These are phyloP conservation scores for Auxenochlorella protothecoides DNA, from an alignment of 139 green algal genomes.

Conservation along the genomic window DNA sequence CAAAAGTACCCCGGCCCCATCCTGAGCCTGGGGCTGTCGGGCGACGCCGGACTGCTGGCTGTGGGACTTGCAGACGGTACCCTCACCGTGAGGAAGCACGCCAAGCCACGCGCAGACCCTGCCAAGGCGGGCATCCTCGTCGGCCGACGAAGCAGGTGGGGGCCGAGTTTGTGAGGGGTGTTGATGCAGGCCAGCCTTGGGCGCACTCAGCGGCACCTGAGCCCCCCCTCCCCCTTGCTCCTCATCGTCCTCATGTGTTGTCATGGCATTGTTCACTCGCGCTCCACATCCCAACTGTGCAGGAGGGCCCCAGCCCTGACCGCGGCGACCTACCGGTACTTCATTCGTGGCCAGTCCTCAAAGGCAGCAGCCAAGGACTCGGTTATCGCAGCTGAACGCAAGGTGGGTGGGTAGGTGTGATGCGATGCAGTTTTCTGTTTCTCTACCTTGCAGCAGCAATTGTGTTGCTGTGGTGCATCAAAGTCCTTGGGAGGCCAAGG, in stretches of 20 bases:
- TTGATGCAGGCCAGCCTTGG: background rate
- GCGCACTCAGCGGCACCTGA: background rate
- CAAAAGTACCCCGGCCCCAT: conserved; percentile 72
- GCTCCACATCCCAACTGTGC: background rate
- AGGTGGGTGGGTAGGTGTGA: too few species aligned
- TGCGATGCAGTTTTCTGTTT: background rate
- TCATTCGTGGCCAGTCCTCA: conserved; percentile 58
- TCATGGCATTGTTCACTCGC: background rate
- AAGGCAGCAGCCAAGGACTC: conserved; percentile 44
- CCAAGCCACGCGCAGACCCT: background rate
- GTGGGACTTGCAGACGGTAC: conserved; percentile 77
- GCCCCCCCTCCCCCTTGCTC: background rate
- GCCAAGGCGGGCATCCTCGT: background rate
- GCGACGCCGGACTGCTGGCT: conserved; percentile 58
- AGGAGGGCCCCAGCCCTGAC: conserved; percentile 41
- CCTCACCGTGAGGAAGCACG: conserved; percentile 55
- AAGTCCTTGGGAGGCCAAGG: too few species aligned
- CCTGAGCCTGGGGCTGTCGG: conserved; percentile 56
- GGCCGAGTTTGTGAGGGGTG: background rate
- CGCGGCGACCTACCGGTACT: conserved; percentile 71
- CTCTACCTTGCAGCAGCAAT: too few species aligned
- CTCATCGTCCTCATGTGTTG: background rate
- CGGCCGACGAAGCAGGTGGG: background rate
- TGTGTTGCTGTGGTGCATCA: too few species aligned
- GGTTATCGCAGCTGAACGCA: conserved; percentile 24